Conservation (phyloP, 2,329 filamentous ascomycete species). For the Lanzia echinophila region DNA sequence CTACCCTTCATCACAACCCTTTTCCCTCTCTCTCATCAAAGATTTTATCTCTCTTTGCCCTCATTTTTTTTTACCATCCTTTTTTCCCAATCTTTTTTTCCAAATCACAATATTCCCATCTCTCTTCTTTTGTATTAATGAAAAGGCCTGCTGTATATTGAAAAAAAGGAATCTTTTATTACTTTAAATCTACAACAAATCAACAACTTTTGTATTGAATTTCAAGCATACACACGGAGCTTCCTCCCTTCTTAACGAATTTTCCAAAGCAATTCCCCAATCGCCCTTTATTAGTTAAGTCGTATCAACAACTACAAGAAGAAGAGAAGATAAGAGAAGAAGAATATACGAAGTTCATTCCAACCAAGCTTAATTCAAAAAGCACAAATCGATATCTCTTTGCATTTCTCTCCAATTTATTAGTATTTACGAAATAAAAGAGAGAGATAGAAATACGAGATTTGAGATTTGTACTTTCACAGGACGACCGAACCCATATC, state of each 20-base stretch:
- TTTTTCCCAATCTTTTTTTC: conserved; percentile 2
- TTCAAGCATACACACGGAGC: not conserved
- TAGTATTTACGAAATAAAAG: conserved; percentile 10
- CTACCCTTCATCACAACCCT: not conserved
- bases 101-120: not conserved
- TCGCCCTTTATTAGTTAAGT: not conserved
- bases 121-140: conserved; percentile 12
- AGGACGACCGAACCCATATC: conserved; percentile 27
- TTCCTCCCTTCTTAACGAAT: not conserved
- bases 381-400: conserved; percentile 5
- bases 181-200: not conserved
- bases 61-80: conserved; percentile 1
- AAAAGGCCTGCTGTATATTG: conserved; percentile 6
- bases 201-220: not conserved
- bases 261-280: not conserved
- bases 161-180: not conserved
- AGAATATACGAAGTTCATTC: not conserved
- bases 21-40: not conserved
- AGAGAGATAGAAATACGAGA: conserved; percentile 20
- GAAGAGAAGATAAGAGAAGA: not conserved
- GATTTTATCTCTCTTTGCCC: not conserved
- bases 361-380: conserved; percentile 6
- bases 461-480: conserved; percentile 22
- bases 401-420: conserved; percentile 7
- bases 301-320: not conserved